Base-by-base conservation (phyloP, 306 rosid species). In the Castanea crenata region DNA sequence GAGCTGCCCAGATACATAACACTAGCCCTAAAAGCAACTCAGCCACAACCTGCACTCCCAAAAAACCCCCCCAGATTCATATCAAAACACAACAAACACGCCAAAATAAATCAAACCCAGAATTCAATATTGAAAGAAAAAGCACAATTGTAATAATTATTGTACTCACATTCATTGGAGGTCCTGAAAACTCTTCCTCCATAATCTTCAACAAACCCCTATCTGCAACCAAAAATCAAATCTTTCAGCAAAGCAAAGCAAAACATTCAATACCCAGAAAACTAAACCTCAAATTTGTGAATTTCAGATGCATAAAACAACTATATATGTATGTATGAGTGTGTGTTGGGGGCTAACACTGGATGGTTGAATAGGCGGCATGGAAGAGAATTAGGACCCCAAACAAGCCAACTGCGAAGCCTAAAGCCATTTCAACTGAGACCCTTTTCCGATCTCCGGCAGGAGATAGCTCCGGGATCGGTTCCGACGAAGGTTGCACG, bases 171-270 rank as follows among this genome's bases (percentile, higher is more conserved):
- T 73, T 85, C 73, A 89, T 35, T 21, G 98, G 98, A 81, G 96
- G 92, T 19, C 92, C 93, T 3, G 96, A 88, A 88, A 94, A 94
- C 88, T 94, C 93, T 77, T 90, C 96, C 82, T 94, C 97, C 64
- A 79, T 90, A 73, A 94, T 94, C 93, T 94, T 94, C 90, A 92
- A 75, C 89, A 94, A 83, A 59, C 84, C 85, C 88, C 94, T 88
- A 73, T 94, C 98, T 94, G 89, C 82, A 84, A 49, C 59, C 61
- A 82, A 46, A 46, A 81, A 77, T 41, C 71, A 82, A 82, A 80
- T 74, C 82, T 70, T 20, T 81, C 74, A 74, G 55, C 78, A 49
- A 61, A 21, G 20, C 21, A 56, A 52, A 41, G 14, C 46, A 44
- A 19, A 69, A 79, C 65, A 67, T 9, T 52, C 56, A 12, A 14